Conservation (phyloP, 1,284 basidiomycete genomes). For the Phaffia rhodozyma region DNA sequence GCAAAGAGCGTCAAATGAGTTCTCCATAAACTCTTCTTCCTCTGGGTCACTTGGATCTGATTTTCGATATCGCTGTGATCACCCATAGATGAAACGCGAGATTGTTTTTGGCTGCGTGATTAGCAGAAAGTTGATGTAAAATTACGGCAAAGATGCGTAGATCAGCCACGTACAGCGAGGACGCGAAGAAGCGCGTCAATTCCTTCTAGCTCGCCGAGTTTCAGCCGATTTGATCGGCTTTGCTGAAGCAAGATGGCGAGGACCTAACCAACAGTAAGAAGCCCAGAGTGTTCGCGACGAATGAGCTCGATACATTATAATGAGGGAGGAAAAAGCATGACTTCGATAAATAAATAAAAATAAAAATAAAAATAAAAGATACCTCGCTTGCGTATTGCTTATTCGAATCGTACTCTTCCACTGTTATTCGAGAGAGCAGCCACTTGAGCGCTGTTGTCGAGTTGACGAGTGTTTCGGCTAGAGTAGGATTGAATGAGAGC, state of each 20-base stretch:
- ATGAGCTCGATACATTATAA: background rate
- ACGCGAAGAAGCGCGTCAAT: slow-evolving; percentile 66
- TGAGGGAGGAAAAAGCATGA: background rate
- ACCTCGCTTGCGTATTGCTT: slow-evolving; percentile 69
- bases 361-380: background rate
- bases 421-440: slow-evolving; percentile 65
- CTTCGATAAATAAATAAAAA: background rate
- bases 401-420: slow-evolving; percentile 66
- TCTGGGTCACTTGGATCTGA: slow-evolving; percentile 72
- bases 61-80: slow-evolving; percentile 65
- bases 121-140: background rate
- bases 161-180: slow-evolving; percentile 54
- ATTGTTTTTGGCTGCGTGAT: background rate
- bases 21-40: slow-evolving; percentile 95
- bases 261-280: slow-evolving; percentile 36
- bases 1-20: slow-evolving; percentile 80
- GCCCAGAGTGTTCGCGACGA: background rate
- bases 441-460: slow-evolving; percentile 66
- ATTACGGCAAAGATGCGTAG: slow-evolving; percentile 8
- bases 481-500: slow-evolving; percentile 64
- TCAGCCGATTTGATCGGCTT: slow-evolving; percentile 51
- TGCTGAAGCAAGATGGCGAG: slow-evolving; percentile 78
- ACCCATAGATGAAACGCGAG: background rate
- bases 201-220: slow-evolving; percentile 56
- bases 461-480: slow-evolving; percentile 55